Percentiles rank a stretch among this genome's conserved stretches.
phyloP scores from a whole-genome alignment of 1,139 yeast genomes.

The Pichia kudriavzevii region DNA sequence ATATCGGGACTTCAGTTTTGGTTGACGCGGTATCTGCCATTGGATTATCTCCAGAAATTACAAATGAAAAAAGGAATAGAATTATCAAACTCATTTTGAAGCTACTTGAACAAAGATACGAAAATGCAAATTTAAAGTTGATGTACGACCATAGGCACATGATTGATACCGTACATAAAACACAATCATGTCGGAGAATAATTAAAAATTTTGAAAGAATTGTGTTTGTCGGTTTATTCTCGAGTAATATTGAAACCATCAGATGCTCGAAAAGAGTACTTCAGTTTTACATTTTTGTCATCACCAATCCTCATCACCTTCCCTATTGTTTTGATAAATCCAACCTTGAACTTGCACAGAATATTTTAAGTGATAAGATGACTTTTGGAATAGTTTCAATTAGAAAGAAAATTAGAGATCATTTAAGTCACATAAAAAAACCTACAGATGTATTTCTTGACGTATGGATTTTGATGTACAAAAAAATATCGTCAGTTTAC shows the following conservation, averaged over 20 bases:
- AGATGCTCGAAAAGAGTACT: slow-evolving; percentile 22
- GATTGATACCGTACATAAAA: slow-evolving; percentile 14
- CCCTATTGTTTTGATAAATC: slow-evolving; percentile 28
- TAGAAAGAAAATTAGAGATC: slow-evolving; percentile 57
- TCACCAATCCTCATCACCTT: slow-evolving; percentile 24
- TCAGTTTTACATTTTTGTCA: slow-evolving; percentile 17
- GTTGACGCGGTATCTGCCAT: slow-evolving; percentile 22
- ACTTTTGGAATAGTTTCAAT: slow-evolving; percentile 73
- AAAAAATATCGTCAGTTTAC: slow-evolving; percentile 21
- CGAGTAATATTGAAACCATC: slow-evolving; percentile 23
- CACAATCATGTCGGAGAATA: slow-evolving; percentile 18
- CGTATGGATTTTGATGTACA: slow-evolving; percentile 55
- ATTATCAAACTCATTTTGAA: slow-evolving; percentile 18
- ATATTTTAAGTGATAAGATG: slow-evolving; percentile 51
- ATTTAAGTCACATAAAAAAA: slow-evolving; percentile 45
- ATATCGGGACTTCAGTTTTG: slow-evolving; percentile 19
- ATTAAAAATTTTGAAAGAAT: slow-evolving; percentile 23
- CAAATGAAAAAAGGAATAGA: slow-evolving; percentile 15
- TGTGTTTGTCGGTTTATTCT: slow-evolving; percentile 22
- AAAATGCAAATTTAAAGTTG: slow-evolving; percentile 11
- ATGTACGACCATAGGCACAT: slow-evolving; percentile 9
- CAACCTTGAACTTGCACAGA: slow-evolving; percentile 41
- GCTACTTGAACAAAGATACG: slow-evolving; percentile 18
- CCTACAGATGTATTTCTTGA: slow-evolving; percentile 57
- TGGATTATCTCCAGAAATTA: slow-evolving; percentile 15